phyloP scores from a whole-genome alignment of 164 flowering plant genomes.

The Vitis rupestris region DNA sequence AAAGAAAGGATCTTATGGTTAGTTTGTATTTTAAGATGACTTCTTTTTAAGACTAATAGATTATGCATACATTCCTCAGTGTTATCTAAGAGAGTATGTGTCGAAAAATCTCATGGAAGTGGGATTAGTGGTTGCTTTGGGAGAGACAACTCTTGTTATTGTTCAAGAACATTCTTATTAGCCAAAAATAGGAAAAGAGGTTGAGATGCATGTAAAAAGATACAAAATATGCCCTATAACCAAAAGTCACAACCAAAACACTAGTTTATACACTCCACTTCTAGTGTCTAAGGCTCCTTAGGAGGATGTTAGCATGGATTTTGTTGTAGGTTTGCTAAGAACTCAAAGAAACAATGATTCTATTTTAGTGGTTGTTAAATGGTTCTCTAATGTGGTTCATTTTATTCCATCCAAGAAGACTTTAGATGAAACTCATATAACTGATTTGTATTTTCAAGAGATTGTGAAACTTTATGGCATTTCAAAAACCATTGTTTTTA shows the following conservation, averaged over 20 bases:
- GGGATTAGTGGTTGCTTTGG: background rate
- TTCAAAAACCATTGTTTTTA: background rate
- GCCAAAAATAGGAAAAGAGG: background rate
- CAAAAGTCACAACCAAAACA: background rate
- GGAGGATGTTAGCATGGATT: conserved; percentile 12
- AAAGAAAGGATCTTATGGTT: too few species aligned
- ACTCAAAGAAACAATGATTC: conserved; percentile 3
- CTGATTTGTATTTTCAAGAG: background rate
- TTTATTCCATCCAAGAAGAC: background rate
- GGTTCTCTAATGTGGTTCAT: background rate
- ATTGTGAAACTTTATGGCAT: background rate
- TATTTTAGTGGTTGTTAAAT: background rate
- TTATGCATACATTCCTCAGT: background rate
- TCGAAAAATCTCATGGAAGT: background rate
- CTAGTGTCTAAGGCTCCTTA: background rate
- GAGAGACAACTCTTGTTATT: background rate
- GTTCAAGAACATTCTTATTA: background rate
- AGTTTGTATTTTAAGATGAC: background rate
- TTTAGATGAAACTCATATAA: background rate
- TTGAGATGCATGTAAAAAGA: background rate
- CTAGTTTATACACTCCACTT: conserved; percentile 1
- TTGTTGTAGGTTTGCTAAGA: background rate
- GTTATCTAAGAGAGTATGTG: background rate
- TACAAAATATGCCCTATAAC: background rate
- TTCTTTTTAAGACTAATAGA: background rate